Conservation (phyloP, 2,329 filamentous ascomycete genomes). For the Aspergillus cejpii region DNA sequence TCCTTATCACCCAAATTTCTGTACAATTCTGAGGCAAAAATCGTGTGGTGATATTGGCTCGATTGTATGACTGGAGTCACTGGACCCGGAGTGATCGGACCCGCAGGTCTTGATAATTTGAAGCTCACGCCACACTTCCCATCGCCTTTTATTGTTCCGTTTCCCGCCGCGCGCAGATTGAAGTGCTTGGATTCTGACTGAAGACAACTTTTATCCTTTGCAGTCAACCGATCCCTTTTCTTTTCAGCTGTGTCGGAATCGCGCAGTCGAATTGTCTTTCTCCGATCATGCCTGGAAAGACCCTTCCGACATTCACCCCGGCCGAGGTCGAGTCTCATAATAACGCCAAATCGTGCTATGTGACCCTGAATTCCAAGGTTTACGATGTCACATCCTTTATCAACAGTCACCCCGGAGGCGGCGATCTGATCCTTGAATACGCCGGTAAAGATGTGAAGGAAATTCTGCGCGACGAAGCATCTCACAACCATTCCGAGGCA, state of each 20-base stretch:
- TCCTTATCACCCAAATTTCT: too few relatives aligned
- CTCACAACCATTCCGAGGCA: slow-evolving; percentile 79
- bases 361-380: slow-evolving; percentile 81
- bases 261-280: slow-evolving; percentile 2
- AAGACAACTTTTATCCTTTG: background rate
- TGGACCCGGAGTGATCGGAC: slow-evolving; percentile 18
- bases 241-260: background rate
- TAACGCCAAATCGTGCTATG: slow-evolving; percentile 77
- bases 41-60: too few relatives aligned
- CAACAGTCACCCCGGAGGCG: slow-evolving; percentile 82
- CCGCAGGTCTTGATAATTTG: slow-evolving; percentile 15
- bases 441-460: slow-evolving; percentile 77
- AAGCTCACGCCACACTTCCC: slow-evolving; percentile 21
- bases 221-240: background rate
- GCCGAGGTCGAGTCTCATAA: slow-evolving; percentile 78
- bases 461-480: slow-evolving; percentile 75
- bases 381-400: slow-evolving; percentile 93
- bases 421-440: slow-evolving; percentile 81
- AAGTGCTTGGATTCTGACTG: background rate
- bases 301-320: slow-evolving; percentile 72
- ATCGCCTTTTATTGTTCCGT: slow-evolving; percentile 12
- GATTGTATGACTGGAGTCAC: slow-evolving; percentile 2
- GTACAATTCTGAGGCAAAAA: too few relatives aligned
- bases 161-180: background rate
- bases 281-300: slow-evolving; percentile 65